A percentile compares a stretch with the other conserved stretches of the same genome.
phyloP scores from a whole-genome alignment of 2,329 filamentous ascomycete species.

The Aaosphaeria arxii region DNA sequence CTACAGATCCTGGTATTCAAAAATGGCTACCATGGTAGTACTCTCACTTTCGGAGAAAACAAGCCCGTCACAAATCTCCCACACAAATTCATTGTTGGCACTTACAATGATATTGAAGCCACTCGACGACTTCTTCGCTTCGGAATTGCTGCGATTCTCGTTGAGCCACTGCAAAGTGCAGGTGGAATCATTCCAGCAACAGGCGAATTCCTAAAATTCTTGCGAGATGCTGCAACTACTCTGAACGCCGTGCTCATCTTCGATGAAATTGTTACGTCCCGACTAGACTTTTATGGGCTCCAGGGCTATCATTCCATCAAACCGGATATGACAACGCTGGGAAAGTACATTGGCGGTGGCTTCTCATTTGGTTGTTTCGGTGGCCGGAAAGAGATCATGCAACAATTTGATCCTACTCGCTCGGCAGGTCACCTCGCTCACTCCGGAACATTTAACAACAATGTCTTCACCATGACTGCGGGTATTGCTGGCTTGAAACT shows the following conservation, averaged over 20 bases:
- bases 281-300: neutral
- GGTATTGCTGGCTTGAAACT: neutral
- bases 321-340: neutral
- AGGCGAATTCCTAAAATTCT: neutral
- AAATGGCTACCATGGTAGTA: neutral
- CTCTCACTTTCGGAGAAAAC: neutral
- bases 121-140: neutral
- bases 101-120: neutral
- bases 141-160: neutral
- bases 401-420: neutral
- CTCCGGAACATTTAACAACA: neutral
- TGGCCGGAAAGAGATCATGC: neutral
- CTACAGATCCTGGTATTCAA: neutral
- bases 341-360: neutral
- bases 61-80: neutral
- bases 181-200: neutral
- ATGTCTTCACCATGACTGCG: neutral
- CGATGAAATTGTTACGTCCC: neutral
- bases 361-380: neutral
- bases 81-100: neutral
- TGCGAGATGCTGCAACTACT: neutral
- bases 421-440: neutral
- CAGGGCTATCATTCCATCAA: neutral
- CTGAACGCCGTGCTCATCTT: neutral
- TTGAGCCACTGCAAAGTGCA: neutral